phyloP scores from a whole-genome alignment of 805 yeast genomes.

The Candida cerambycidarum region DNA sequence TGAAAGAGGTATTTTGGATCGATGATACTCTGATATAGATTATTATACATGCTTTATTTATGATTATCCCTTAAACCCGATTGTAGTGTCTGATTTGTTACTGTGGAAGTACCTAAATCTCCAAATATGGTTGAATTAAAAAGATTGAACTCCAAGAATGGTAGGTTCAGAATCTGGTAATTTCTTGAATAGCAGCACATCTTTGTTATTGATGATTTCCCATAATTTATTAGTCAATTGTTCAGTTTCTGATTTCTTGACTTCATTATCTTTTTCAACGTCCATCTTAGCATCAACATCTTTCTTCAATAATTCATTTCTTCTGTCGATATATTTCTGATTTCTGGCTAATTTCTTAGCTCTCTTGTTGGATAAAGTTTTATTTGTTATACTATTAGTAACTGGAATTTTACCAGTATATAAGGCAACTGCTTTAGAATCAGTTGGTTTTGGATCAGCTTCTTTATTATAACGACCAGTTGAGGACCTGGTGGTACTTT shows the following conservation, averaged over 20 bases:
- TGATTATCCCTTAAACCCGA: too few species aligned
- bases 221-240: constrained; percentile 66
- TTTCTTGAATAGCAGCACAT: constrained; percentile 45
- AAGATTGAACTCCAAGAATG: constrained; percentile 72
- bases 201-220: constrained; percentile 64
- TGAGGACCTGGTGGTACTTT: constrained; percentile 47
- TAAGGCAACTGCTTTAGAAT: constrained; percentile 44
- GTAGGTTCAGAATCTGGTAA: constrained; percentile 68
- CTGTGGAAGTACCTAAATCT: too few species aligned
- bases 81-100: too few species aligned
- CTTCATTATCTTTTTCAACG: constrained; percentile 32
- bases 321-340: constrained; percentile 62
- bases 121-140: constrained; percentile 30
- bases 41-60: constrained; percentile 1
- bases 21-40: constrained; percentile 6
- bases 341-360: constrained; percentile 79
- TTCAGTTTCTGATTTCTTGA: constrained; percentile 28
- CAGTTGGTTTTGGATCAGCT: constrained; percentile 42
- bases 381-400: constrained; percentile 46
- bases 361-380: constrained; percentile 73
- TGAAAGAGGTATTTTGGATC: constrained; percentile 40
- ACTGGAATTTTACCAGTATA: constrained; percentile 36
- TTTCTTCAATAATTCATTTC: constrained; percentile 47
- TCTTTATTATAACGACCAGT: constrained; percentile 37
- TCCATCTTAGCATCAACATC: constrained; percentile 57